Evolutionary conservation across 1,139 yeast species (phyloP), one percentile per base, ranked within the genome.

Genomic region (Hemisphaericaspora subhashii): DNA sequence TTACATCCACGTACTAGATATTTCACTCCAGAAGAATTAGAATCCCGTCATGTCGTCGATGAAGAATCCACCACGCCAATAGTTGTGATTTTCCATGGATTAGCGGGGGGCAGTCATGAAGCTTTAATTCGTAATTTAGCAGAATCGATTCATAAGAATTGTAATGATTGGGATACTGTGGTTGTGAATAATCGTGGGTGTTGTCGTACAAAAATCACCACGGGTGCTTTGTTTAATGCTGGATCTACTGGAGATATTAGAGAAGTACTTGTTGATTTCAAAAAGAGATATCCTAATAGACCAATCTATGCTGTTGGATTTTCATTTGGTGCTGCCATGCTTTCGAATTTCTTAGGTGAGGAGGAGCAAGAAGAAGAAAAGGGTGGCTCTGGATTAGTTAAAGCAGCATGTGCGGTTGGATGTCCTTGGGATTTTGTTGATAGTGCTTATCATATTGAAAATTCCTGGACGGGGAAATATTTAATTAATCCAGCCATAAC

Each of bases 41-140:
- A 52, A 3, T 52, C 53, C 41, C 60, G 55, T 25, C 52, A 51
- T 23, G 57, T 58, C 21, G 53, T 59, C 3, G 69, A 66, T 21
- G 28, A 31, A 21, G 59, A 64, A 4, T 44, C 54, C 10, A 47
- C 55, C 1, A 74, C 68, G 39, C 96, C 96, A 1, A 64, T 89
- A 39, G 74, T 86, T 24, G 74, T 89, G 18, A 70, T 84, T 5
- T 64, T 83, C 36, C 97, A 90, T 55, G 98, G 97, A 0, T 74
- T 90, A 29, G 90, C 88, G 4, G 97, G 97, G 15, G 96, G 97
- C 0, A 84, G 95, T 15, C 95, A 88, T 51, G 97, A 90, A 57
- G 79, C 92, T 2, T 81, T 89, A 52, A 84, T 89, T 41, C 77
- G 96, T 44, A 81, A 90, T 43, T 58, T 83, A 40, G 72, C 71